Base-by-base conservation (phyloP, 1,284 basidiomycete genomes). In the Ustilago sp. region DNA sequence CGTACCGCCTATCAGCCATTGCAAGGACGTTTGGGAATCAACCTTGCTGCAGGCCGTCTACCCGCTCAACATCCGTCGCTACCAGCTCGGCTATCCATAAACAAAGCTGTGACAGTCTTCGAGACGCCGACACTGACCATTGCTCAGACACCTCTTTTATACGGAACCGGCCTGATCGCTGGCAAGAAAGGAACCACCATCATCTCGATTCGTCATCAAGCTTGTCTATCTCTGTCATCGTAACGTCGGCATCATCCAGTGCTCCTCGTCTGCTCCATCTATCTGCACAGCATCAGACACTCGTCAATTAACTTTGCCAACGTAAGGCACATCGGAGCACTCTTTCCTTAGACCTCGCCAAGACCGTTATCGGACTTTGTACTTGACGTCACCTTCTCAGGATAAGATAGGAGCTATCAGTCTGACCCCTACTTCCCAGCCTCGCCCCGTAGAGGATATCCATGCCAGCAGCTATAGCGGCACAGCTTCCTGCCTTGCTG, bases 221-320 rank as follows among this genome's bases (percentile, higher is more conserved):
- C 23, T 28, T 28, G 3, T 28, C 23, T 28, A 28, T 28, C 23
- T 28, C 23, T 28, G 23, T 28, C 23, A 28, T 28, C 23, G n/a
- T 45, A 45, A 19, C 43, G 19, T 45, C n/a, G 43, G 11, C 19
- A 19, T 8, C 55, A 12, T 31, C 36, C 12, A 43, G 23, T 13
- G 8, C 12, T 11, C 39, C 15, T 50, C 41, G 2, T 28, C 63
- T 71, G 63, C 63, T 66, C 55, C 34, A 50, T 71, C 58, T 66
- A 50, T 35, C 43, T 19, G n/a, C 43, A 7, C 43, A n/a, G 6
- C n/a, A 11, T 19, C 19, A 15, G 43, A 45, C 17, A 15, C 5
- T 45, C 38, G 4, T n/a, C 12, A 28, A 50, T 50, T 28, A 31
- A 7, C 8, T 7, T 8, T 50, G 23, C 23, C 43, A 19, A 45